These are phyloP conservation scores for Marsdenia floribunda DNA, from an alignment of 257 asterid species.

Conservation along the genomic window DNA sequence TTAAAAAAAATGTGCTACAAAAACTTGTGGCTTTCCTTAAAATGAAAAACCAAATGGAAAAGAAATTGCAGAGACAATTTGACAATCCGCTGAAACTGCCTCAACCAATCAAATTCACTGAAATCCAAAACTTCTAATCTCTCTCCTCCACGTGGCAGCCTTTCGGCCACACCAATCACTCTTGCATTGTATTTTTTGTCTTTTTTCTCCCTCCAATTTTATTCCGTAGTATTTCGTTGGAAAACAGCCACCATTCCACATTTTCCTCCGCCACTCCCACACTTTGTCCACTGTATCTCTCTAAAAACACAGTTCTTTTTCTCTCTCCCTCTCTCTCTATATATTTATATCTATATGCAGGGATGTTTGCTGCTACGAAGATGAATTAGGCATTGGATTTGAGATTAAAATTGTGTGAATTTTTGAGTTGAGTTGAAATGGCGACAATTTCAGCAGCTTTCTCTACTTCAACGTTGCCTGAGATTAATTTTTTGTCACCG, in stretches of 20 bases:
- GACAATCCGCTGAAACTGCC: neutral
- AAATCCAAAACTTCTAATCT: slow-evolving; percentile 4
- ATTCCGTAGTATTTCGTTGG: neutral
- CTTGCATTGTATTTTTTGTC: neutral
- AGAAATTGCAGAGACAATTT: too few species aligned
- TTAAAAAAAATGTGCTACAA: too few species aligned
- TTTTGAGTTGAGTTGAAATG: slow-evolving; percentile 6
- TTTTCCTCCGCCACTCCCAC: slow-evolving; percentile 8
- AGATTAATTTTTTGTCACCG: slow-evolving; percentile 13
- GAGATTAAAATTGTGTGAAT: slow-evolving; percentile 4
- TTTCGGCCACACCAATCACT: slow-evolving; percentile 1
- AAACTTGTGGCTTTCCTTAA: too few species aligned
- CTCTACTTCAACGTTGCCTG: slow-evolving; percentile 12
- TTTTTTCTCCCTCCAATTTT: slow-evolving; percentile 5
- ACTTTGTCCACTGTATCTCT: neutral
- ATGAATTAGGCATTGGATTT: slow-evolving; percentile 4
- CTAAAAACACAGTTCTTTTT: neutral
- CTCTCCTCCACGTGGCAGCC: slow-evolving; percentile 8
- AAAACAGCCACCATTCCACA: neutral
- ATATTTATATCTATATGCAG: neutral
- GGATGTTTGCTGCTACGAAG: neutral
- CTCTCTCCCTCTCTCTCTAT: neutral
- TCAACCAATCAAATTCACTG: slow-evolving; percentile 17
- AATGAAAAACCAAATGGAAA: too few species aligned
- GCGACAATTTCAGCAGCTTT: slow-evolving; percentile 20